Percentiles rank a stretch among this genome's conserved stretches.
Conservation (phyloP, 345 rosid species). For the Toxicodendron radicans region DNA sequence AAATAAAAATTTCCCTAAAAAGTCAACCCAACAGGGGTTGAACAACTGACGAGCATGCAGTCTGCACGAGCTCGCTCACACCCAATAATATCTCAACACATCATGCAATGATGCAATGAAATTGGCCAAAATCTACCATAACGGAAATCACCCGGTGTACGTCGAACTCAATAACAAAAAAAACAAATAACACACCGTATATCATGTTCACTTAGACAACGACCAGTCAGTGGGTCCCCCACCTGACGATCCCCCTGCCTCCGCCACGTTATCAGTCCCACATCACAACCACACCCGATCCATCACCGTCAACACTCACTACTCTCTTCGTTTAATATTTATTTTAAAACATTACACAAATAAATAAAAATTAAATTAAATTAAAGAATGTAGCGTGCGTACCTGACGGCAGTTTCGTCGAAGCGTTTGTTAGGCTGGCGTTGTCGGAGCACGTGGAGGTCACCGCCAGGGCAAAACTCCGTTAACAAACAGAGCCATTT, state of each 20-base stretch:
- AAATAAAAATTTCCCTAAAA: too few species aligned
- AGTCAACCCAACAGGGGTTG: too few species aligned
- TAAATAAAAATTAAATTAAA: constrained; percentile 21
- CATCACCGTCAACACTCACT: constrained; percentile 20
- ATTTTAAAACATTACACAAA: background rate
- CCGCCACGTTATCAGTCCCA: constrained; percentile 34
- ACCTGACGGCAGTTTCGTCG: constrained; percentile 89
- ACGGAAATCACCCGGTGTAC: constrained; percentile 25
- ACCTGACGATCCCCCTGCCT: constrained; percentile 26
- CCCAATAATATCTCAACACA: background rate
- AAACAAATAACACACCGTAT: constrained; percentile 5
- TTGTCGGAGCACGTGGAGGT: constrained; percentile 95
- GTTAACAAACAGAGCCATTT: constrained; percentile 86
- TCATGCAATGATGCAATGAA: background rate
- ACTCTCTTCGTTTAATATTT: background rate
- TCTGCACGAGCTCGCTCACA: background rate
- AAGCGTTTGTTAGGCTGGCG: constrained; percentile 75
- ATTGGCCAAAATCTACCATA: background rate
- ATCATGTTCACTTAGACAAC: constrained; percentile 30
- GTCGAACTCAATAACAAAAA: background rate
- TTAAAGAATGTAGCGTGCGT: constrained; percentile 28
- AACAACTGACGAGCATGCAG: background rate
- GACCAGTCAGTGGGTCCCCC: constrained; percentile 23
- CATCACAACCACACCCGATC: constrained; percentile 17
- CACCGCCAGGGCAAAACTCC: constrained; percentile 97